Conservation (phyloP, 345 rosid genomes). For the Eucalyptus tenuipes region DNA sequence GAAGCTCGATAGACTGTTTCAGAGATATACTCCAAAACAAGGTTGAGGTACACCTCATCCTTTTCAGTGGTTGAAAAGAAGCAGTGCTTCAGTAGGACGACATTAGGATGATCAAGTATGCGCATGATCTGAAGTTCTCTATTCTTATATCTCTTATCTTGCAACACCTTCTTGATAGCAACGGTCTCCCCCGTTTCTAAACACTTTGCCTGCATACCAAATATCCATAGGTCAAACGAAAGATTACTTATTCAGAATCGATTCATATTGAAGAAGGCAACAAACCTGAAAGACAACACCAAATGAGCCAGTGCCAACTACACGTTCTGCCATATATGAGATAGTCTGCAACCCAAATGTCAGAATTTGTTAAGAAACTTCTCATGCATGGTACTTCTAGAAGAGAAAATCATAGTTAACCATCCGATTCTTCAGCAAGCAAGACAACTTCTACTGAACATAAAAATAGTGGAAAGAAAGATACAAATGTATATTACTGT, state of each 20-base stretch:
- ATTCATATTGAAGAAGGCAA: not conserved
- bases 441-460: not conserved
- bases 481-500: not conserved
- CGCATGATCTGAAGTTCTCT: slow-evolving; percentile 98
- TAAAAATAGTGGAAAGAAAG: not conserved
- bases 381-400: not conserved
- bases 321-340: slow-evolving; percentile 79
- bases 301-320: slow-evolving; percentile 83
- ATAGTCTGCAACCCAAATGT: slow-evolving; percentile 31
- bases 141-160: slow-evolving; percentile 96
- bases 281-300: slow-evolving; percentile 89
- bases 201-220: slow-evolving; percentile 59
- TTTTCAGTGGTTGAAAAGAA: slow-evolving; percentile 88
- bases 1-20: slow-evolving; percentile 86
- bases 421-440: not conserved
- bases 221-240: not conserved
- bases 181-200: slow-evolving; percentile 72
- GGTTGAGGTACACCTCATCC: slow-evolving; percentile 89
- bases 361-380: not conserved
- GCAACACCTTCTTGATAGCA: slow-evolving; percentile 90
- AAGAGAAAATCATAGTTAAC: not conserved
- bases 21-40: slow-evolving; percentile 81
- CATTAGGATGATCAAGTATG: slow-evolving; percentile 72
- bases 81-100: slow-evolving; percentile 73
- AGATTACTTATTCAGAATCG: not conserved